These are phyloP conservation scores for Leishmania turanica DNA, from an alignment of 208 protist genomes.

Conservation along the genomic window DNA sequence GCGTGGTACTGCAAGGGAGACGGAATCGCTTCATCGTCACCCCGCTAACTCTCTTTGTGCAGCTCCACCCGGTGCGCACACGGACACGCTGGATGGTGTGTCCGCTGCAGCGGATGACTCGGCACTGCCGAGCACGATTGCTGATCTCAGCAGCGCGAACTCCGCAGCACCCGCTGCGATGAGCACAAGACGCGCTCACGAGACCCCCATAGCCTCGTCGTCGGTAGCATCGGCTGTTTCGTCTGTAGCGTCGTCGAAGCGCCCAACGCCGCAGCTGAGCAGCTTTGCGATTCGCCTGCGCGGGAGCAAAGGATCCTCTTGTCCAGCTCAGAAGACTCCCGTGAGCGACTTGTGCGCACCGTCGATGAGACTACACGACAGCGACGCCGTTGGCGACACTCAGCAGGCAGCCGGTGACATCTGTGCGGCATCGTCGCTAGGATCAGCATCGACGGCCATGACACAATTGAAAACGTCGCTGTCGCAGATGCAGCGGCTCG, in stretches of 20 bases:
- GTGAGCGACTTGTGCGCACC: background rate
- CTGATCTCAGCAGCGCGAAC: background rate
- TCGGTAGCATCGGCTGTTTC: background rate
- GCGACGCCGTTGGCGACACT: background rate
- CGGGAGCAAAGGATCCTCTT: background rate
- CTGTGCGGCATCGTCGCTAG: background rate
- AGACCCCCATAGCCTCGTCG: background rate
- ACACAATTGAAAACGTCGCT: constrained; percentile 10
- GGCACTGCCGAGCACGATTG: constrained; percentile 10
- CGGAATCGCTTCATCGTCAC: background rate
- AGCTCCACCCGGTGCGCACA: background rate
- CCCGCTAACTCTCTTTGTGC: background rate
- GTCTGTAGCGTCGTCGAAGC: background rate
- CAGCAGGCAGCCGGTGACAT: background rate
- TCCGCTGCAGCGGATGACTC: background rate
- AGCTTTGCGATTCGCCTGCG: constrained; percentile 35
- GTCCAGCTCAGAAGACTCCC: background rate
- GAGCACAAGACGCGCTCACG: background rate
- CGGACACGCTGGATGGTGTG: background rate
- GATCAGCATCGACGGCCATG: background rate
- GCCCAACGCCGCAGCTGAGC: constrained; percentile 21
- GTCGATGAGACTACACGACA: background rate
- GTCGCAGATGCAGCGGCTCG: constrained; percentile 10
- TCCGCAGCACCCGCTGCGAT: background rate
- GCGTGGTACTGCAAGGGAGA: background rate